These are phyloP conservation scores for Coemansia sp. DNA, from an alignment of 192 early-diverging fungal species.

Conservation along the genomic window DNA sequence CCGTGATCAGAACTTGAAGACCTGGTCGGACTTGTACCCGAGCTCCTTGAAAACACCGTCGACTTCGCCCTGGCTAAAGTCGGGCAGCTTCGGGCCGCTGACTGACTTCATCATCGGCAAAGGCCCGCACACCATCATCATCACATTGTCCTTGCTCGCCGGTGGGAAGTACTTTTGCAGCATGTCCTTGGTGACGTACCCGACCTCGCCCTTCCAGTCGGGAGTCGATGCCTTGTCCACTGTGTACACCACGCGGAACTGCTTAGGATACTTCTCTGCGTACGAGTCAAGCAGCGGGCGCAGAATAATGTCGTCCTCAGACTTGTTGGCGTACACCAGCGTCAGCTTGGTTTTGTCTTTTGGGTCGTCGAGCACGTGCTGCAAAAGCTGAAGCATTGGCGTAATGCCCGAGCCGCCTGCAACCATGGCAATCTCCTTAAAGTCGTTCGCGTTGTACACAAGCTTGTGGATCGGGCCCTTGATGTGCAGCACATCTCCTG, in stretches of 20 bases:
- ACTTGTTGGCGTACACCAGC: slow-evolving; percentile 76
- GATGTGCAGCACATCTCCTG: slow-evolving; percentile 74
- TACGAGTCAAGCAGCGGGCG: slow-evolving; percentile 64
- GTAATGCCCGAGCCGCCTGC: slow-evolving; percentile 88
- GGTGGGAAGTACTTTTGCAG: slow-evolving; percentile 68
- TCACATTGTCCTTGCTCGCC: slow-evolving; percentile 54
- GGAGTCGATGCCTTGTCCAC: slow-evolving; percentile 59
- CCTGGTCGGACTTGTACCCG: slow-evolving; percentile 67
- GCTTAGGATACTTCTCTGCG: slow-evolving; percentile 59
- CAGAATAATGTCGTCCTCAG: slow-evolving; percentile 76
- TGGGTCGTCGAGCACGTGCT: slow-evolving; percentile 62
- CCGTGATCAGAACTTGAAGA: slow-evolving; percentile 75
- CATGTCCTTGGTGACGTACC: slow-evolving; percentile 72
- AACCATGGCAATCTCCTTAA: slow-evolving; percentile 73
- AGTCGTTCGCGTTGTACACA: slow-evolving; percentile 64
- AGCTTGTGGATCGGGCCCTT: slow-evolving; percentile 82
- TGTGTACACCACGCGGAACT: slow-evolving; percentile 67
- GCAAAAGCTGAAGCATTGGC: slow-evolving; percentile 77
- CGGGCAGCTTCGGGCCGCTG: slow-evolving; percentile 77
- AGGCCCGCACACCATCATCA: slow-evolving; percentile 72
- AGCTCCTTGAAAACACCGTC: slow-evolving; percentile 80
- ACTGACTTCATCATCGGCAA: slow-evolving; percentile 66
- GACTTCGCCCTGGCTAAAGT: slow-evolving; percentile 81
- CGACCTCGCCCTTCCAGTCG: slow-evolving; percentile 71
- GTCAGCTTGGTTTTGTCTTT: slow-evolving; percentile 69